phyloP scores from a whole-genome alignment of 371 early-diverging fungal species.

The Conidiobolus incongruus region DNA sequence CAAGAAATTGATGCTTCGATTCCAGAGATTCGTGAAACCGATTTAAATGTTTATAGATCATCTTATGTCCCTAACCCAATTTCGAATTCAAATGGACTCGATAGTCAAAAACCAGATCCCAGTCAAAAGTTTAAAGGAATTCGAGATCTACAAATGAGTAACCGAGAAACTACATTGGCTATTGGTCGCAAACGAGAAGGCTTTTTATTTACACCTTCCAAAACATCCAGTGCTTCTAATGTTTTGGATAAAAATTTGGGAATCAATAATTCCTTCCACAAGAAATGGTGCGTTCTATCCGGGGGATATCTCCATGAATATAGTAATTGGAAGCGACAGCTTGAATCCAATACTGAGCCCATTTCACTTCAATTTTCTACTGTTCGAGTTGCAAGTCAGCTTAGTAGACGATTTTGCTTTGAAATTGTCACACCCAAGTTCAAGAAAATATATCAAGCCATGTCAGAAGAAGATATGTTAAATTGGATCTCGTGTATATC shows the following conservation, averaged over 20 bases:
- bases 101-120: not conserved
- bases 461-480: constrained; percentile 34
- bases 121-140: constrained; percentile 25
- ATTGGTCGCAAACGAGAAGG: constrained; percentile 33
- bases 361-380: constrained; percentile 47
- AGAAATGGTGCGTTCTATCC: constrained; percentile 54
- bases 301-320: constrained; percentile 47
- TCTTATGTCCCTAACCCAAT: no score
- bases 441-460: constrained; percentile 46
- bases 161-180: constrained; percentile 13
- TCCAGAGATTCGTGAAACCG: not conserved
- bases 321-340: constrained; percentile 40
- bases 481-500: constrained; percentile 43
- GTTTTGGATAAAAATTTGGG: constrained; percentile 5
- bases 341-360: constrained; percentile 33
- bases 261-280: constrained; percentile 6
- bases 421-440: constrained; percentile 42
- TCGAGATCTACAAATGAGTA: constrained; percentile 34
- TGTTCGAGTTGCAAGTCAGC: constrained; percentile 45
- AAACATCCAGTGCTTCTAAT: constrained; percentile 11
- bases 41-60: not conserved
- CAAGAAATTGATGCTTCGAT: constrained; percentile 11
- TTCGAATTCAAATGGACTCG: not conserved
- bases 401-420: constrained; percentile 50
- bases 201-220: constrained; percentile 31